These are phyloP conservation scores for Decorospora gaudefroyi DNA, from an alignment of 2,329 filamentous ascomycete genomes.

Conservation along the genomic window DNA sequence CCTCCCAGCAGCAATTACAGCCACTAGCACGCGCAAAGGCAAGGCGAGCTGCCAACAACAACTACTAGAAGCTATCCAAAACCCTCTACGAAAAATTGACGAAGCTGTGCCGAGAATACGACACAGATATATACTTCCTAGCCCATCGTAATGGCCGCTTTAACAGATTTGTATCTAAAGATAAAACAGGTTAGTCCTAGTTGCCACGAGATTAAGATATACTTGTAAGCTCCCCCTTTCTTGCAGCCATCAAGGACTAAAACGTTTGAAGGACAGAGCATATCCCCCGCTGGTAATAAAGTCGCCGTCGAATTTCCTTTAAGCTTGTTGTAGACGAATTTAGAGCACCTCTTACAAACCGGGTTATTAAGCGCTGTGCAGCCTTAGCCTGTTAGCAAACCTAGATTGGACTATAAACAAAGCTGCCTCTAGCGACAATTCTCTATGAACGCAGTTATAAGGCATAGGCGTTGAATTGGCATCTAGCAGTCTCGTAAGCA, in stretches of 20 bases:
- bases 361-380: neutral
- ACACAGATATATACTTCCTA: constrained; percentile 8
- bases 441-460: neutral
- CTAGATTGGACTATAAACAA: constrained; percentile 1
- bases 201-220: constrained; percentile 9
- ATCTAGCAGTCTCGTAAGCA: constrained; percentile 3
- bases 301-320: constrained; percentile 6
- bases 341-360: constrained; percentile 1
- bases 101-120: constrained; percentile 13
- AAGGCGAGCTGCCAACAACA: constrained; percentile 13
- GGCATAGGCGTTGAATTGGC: neutral
- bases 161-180: constrained; percentile 10
- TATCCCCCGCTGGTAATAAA: constrained; percentile 7
- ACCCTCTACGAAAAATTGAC: constrained; percentile 9
- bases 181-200: constrained; percentile 11
- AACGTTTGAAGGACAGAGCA: constrained; percentile 4
- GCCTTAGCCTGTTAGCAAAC: constrained; percentile 1
- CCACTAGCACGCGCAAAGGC: constrained; percentile 3
- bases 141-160: constrained; percentile 16
- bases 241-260: constrained; percentile 3
- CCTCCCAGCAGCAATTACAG: constrained; percentile 6
- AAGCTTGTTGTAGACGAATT: constrained; percentile 2
- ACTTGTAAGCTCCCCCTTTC: constrained; percentile 11
- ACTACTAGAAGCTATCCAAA: constrained; percentile 9
- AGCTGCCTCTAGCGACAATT: constrained; percentile 2